Evolutionary conservation across 768 basidiomycete species (phyloP).

Genomic region (Mycena albidolilacea): DNA sequence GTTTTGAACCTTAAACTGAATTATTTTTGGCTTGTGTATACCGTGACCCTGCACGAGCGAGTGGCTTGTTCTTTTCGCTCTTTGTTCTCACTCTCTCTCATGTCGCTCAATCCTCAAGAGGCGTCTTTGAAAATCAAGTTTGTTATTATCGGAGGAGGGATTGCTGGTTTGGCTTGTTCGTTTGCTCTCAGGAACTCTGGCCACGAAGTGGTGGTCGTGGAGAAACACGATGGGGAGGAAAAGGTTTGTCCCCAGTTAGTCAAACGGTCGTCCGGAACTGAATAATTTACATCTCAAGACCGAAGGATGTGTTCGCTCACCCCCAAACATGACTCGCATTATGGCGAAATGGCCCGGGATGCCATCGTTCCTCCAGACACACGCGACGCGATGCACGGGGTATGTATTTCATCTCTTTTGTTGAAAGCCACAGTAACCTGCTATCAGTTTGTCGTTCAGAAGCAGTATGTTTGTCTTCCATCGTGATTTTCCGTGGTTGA

Average conservation of each 20-base stretch:
- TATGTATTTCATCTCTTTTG: background rate
- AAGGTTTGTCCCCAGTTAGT: background rate
- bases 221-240: background rate
- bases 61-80: background rate
- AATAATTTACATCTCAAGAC: slow-evolving; percentile 14
- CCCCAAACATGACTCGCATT: slow-evolving; percentile 35
- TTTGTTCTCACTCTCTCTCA: background rate
- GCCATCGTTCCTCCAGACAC: slow-evolving; percentile 10
- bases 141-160: slow-evolving; percentile 53
- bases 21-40: slow-evolving; percentile 3
- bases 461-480: slow-evolving; percentile 1
- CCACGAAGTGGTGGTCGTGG: slow-evolving; percentile 27
- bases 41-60: background rate
- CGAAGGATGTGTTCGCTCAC: slow-evolving; percentile 28
- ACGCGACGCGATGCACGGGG: slow-evolving; percentile 22
- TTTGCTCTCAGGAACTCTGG: slow-evolving; percentile 45
- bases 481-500: background rate
- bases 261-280: background rate
- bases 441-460: slow-evolving; percentile 25
- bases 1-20: background rate
- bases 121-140: slow-evolving; percentile 45
- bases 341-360: slow-evolving; percentile 30
- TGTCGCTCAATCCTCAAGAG: slow-evolving; percentile 3
- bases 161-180: slow-evolving; percentile 52
- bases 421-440: background rate